A percentile compares a stretch with the other conserved stretches of the same genome.
Evolutionary conservation across 73 alveolate species (phyloP).

Genomic region (Effrenium voratum): DNA sequence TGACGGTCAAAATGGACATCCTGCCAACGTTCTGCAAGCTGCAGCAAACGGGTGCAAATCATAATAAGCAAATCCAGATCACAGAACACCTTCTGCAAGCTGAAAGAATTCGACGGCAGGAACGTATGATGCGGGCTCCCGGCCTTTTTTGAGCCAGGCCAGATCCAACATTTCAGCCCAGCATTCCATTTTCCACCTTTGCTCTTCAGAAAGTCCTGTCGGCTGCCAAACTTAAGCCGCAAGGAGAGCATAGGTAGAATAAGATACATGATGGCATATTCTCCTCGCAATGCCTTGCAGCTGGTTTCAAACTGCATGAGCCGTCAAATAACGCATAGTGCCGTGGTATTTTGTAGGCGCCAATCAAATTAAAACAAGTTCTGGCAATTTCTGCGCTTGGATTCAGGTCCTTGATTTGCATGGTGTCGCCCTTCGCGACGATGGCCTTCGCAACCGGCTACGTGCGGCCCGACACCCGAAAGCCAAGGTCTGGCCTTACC

Average conservation of each 20-base stretch:
- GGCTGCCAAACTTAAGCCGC: neutral
- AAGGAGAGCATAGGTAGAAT: neutral
- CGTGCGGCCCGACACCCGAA: neutral
- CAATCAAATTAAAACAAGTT: no score
- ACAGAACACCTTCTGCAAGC: no score
- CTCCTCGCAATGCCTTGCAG: neutral
- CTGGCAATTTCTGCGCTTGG: no score
- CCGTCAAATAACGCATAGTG: no score
- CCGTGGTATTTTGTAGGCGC: no score
- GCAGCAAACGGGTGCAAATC: no score
- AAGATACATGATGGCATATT: neutral
- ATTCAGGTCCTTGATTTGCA: conserved; percentile 74
- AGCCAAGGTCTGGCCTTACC: conserved; percentile 11
- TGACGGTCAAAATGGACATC: no score
- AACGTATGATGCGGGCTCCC: no score
- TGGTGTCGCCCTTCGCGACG: conserved; percentile 77
- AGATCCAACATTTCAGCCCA: conserved; percentile 80
- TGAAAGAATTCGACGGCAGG: no score
- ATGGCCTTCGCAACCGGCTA: neutral
- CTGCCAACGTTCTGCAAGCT: no score
- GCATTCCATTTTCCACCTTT: conserved; percentile 82
- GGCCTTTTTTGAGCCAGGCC: conserved; percentile 87
- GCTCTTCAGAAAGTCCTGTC: conserved; percentile 66
- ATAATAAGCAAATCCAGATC: no score
- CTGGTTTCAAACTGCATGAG: no score